Evolutionary conservation across 1,284 basidiomycete species (phyloP).

Genomic region (Tilletia horrida): DNA sequence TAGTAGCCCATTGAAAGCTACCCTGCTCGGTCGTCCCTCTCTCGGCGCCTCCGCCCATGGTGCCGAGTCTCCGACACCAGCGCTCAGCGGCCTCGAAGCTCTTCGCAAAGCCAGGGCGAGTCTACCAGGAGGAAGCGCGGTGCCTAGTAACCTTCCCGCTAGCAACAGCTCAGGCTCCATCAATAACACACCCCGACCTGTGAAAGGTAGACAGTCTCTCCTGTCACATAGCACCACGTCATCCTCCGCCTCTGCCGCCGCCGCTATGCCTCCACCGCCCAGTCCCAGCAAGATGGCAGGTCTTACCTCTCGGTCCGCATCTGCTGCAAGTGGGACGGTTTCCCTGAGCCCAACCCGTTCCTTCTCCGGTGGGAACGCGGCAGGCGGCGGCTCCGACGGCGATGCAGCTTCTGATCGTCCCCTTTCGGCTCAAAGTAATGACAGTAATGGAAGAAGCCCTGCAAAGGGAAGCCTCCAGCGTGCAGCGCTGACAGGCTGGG

Average conservation of each 20-base stretch:
- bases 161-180: constrained; percentile 13
- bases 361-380: neutral
- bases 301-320: constrained; percentile 18
- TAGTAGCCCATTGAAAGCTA: constrained; percentile 36
- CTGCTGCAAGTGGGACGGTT: neutral
- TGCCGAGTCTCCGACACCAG: constrained; percentile 29
- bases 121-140: neutral
- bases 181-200: constrained; percentile 21
- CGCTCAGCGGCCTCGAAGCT: neutral
- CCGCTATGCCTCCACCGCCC: constrained; percentile 37
- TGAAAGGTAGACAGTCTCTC: constrained; percentile 37
- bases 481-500: neutral
- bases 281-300: constrained; percentile 33
- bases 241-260: constrained; percentile 16
- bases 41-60: constrained; percentile 47
- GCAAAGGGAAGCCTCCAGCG: neutral
- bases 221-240: constrained; percentile 27
- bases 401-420: neutral
- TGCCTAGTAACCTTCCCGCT: neutral
- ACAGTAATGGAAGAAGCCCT: neutral
- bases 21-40: constrained; percentile 41
- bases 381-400: neutral
- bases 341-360: neutral
- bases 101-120: constrained; percentile 4
- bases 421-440: neutral